Conservation (phyloP, 148 eudicot genomes). For the Vaccinium vitisidaea region DNA sequence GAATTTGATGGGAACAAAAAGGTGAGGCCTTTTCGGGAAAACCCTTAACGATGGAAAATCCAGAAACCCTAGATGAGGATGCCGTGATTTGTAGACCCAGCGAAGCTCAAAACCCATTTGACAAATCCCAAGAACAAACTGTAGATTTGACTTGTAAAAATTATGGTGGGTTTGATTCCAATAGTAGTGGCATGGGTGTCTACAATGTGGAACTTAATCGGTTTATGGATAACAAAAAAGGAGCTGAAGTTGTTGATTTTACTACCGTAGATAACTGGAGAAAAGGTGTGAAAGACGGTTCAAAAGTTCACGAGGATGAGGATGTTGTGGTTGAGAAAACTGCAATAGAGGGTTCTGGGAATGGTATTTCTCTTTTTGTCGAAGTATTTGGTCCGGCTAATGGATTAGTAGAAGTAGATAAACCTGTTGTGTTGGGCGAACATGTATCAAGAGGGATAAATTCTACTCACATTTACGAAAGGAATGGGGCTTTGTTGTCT, state of each 20-base stretch:
- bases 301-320: neutral
- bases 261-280: neutral
- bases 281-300: neutral
- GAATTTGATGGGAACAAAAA: conserved; percentile 2
- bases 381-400: conserved; percentile 37
- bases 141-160: conserved; percentile 9
- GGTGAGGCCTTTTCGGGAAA: conserved; percentile 14
- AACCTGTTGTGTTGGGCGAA: neutral
- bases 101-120: conserved; percentile 17
- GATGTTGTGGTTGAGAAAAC: neutral
- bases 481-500: neutral
- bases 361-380: conserved; percentile 40
- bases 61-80: conserved; percentile 27
- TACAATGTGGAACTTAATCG: conserved; percentile 12
- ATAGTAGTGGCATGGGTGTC: neutral
- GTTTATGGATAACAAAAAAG: neutral
- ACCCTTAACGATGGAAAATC: conserved; percentile 27
- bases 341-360: conserved; percentile 18
- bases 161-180: conserved; percentile 7
- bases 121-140: conserved; percentile 18
- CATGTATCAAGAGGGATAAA: neutral
- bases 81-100: conserved; percentile 18
- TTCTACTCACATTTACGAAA: neutral
- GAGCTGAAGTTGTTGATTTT: neutral
- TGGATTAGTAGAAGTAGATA: conserved; percentile 13